Percentiles rank a stretch among this genome's conserved stretches.
Evolutionary conservation across 768 basidiomycete species (phyloP).

Genomic region (Pulveroboletus sp.): DNA sequence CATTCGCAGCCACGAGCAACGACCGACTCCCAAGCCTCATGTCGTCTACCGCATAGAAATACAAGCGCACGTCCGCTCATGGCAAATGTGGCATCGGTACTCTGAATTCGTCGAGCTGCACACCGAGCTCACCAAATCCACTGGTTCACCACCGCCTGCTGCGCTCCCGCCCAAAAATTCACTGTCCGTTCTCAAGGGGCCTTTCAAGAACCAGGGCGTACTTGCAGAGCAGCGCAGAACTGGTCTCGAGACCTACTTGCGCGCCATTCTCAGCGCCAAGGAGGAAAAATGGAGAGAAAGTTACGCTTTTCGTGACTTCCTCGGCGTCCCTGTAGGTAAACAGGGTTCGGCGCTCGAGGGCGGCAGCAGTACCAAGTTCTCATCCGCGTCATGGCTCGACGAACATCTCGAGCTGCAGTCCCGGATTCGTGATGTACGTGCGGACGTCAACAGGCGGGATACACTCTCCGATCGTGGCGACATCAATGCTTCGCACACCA

Average conservation of each 20-base stretch:
- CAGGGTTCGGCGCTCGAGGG: slow-evolving; percentile 35
- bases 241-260: slow-evolving; percentile 81
- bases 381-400: slow-evolving; percentile 82
- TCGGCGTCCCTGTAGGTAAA: slow-evolving; percentile 74
- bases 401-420: slow-evolving; percentile 81
- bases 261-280: slow-evolving; percentile 78
- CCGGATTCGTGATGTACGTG: slow-evolving; percentile 76
- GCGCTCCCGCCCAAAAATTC: slow-evolving; percentile 84
- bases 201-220: slow-evolving; percentile 48
- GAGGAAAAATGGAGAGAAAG: slow-evolving; percentile 82
- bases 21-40: slow-evolving; percentile 70
- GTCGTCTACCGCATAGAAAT: slow-evolving; percentile 81
- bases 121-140: slow-evolving; percentile 74
- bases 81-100: slow-evolving; percentile 93
- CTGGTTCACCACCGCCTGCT: slow-evolving; percentile 75
- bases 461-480: slow-evolving; percentile 76
- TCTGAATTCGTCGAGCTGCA: slow-evolving; percentile 92
- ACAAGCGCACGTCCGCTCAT: slow-evolving; percentile 84
- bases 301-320: slow-evolving; percentile 81
- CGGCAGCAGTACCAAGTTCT: slow-evolving; percentile 49
- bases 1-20: slow-evolving; percentile 68
- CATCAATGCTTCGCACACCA: slow-evolving; percentile 67
- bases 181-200: slow-evolving; percentile 61
- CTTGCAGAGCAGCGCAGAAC: slow-evolving; percentile 73
- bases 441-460: slow-evolving; percentile 85